Percentiles rank a stretch among this genome's conserved stretches.
Conservation (phyloP, 164 flowering plant species). For the Nelumbo lutea region DNA sequence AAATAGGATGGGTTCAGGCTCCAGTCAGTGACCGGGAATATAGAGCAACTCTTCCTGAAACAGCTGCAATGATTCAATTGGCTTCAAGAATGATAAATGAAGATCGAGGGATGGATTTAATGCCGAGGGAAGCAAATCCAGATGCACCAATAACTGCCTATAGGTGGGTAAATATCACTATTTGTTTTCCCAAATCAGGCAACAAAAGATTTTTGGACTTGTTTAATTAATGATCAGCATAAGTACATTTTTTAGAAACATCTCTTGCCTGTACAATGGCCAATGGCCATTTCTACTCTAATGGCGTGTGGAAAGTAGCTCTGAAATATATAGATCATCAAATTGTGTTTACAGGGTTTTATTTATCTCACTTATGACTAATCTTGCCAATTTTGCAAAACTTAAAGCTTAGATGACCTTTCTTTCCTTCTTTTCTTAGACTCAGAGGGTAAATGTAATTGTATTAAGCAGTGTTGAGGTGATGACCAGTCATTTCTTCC, state of each 20-base stretch:
- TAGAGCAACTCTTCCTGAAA: constrained; percentile 89
- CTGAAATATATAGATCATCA: background rate
- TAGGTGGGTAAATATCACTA: constrained; percentile 39
- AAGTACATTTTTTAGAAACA: background rate
- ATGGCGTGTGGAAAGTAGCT: background rate
- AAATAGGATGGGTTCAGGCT: constrained; percentile 54
- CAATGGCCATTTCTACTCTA: background rate
- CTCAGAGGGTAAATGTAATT: too few relatives aligned
- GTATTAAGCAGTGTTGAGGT: too few relatives aligned
- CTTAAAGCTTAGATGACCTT: too few relatives aligned
- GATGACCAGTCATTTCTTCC: too few relatives aligned
- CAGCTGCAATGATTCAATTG: constrained; percentile 87
- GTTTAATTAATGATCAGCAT: background rate
- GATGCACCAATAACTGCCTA: constrained; percentile 83
- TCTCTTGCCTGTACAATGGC: constrained; percentile 3
- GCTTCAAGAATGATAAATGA: constrained; percentile 86
- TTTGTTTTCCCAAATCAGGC: background rate
- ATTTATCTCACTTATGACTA: too few relatives aligned
- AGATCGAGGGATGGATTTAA: constrained; percentile 70
- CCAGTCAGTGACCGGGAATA: constrained; percentile 98
- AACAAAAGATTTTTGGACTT: background rate
- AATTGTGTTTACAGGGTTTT: too few relatives aligned
- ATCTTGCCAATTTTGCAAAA: too few relatives aligned
- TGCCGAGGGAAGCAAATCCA: constrained; percentile 90
- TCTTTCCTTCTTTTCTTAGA: too few relatives aligned